Conservation (phyloP, 805 yeast genomes). For the Cyberlindnera misumaiensis region DNA sequence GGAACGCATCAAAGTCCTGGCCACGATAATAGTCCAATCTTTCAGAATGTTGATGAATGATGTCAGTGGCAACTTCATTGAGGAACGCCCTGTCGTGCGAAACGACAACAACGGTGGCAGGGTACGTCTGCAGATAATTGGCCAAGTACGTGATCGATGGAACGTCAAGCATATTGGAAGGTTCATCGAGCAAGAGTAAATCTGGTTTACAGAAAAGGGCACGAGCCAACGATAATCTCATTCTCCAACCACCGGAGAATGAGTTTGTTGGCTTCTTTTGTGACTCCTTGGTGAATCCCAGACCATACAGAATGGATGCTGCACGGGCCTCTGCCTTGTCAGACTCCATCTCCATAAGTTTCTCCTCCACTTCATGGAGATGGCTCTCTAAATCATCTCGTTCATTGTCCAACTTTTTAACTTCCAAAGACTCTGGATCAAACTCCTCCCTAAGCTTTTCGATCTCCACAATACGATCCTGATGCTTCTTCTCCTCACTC, state of each 20-base stretch:
- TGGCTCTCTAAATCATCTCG: conserved; percentile 78
- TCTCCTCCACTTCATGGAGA: conserved; percentile 72
- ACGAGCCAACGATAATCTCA: conserved; percentile 97
- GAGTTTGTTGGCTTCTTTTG: conserved; percentile 80
- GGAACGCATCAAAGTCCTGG: conserved; percentile 87
- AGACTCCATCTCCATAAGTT: conserved; percentile 86
- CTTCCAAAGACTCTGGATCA: conserved; percentile 69
- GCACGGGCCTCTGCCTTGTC: conserved; percentile 98
- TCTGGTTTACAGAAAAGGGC: conserved; percentile 98
- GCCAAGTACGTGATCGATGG: conserved; percentile 95
- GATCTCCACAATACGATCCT: conserved; percentile 69
- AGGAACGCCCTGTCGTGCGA: conserved; percentile 97
- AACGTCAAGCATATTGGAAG: conserved; percentile 99
- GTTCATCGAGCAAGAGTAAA: conserved; percentile 89
- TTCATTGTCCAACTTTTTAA: conserved; percentile 79
- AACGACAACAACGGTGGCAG: conserved; percentile 89
- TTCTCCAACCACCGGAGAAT: conserved; percentile 99
- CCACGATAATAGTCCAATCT: conserved; percentile 94
- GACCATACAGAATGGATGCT: conserved; percentile 84
- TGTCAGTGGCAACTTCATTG: conserved; percentile 97
- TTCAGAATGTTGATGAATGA: conserved; percentile 95
- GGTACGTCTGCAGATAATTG: conserved; percentile 80
- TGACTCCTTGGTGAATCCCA: conserved; percentile 87
- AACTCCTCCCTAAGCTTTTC: conserved; percentile 63
- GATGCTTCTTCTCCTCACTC: conserved; percentile 66